Evolutionary conservation across 2,329 filamentous ascomycete species (phyloP), one percentile per base, ranked within the genome.

Genomic region (Fusarium fracticaudum): DNA sequence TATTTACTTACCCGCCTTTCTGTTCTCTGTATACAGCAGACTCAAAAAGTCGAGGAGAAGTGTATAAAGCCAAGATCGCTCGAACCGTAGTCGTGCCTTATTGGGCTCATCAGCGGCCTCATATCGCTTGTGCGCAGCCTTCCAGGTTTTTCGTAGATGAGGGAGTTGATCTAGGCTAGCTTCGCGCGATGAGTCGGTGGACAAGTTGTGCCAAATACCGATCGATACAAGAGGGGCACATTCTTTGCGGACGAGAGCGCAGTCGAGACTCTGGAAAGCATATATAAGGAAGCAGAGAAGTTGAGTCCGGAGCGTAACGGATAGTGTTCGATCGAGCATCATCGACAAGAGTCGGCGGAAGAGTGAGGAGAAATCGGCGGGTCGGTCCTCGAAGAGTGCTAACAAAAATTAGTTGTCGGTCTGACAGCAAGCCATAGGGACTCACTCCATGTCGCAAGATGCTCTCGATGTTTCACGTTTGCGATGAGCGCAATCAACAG

Each of bases 221-320:
- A 99, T 98, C 18, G 95, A 96, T 26, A 99, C 96, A 59, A 99
- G 86, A 4, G 97, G 94, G 12, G 96, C 96, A 83, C 96, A 98
- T 86, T 99, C 96, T 82, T 98, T 98, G 72, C 96, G 92, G 57
- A 99, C 93, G 64, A 97, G 89, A 43, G 90, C 89, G 80, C 91
- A 95, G 81, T 99, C 97, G 38, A 99, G 87, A 53, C 95, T 98
- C 82, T 98, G 95, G 80, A 98, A 99, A 41, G 96, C 94, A 75
- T 92, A 91, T 58, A 97, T 97, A 71, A 98, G 88, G 83, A 98
- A 98, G 31, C 90, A 93, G 29, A 99, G 86, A n/a, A 98, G 89
- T 60, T 97, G 92, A 14, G 93, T 93, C 69, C 94, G 91, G 62
- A 98, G 88, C 35, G 87, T 85, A 43, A 88, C 84, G 29, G 91